Evolutionary conservation across 306 rosid species (phyloP).

Genomic region (Luffa aegyptiaca): DNA sequence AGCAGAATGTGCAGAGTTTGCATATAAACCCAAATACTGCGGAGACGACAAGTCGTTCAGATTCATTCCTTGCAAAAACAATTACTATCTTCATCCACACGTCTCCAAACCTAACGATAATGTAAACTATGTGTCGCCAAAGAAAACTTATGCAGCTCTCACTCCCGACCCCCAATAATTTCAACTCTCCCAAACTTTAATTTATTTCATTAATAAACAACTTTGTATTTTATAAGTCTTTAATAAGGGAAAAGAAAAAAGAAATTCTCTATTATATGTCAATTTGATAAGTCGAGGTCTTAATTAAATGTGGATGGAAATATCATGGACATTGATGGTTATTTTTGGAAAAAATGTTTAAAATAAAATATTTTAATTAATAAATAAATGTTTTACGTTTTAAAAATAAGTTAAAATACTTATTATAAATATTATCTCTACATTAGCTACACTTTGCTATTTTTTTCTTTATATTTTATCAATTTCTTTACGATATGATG

Average conservation of each 20-base stretch:
- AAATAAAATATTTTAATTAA: no score
- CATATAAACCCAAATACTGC: conserved; percentile 12
- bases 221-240: background rate
- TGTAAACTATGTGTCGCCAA: background rate
- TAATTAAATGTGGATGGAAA: no score
- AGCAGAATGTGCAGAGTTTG: conserved; percentile 24
- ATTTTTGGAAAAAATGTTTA: no score
- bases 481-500: no score
- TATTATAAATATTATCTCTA: no score
- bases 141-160: background rate
- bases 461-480: no score
- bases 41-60: conserved; percentile 7
- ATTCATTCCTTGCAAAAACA: conserved; percentile 31
- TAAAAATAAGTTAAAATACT: no score
- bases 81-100: background rate
- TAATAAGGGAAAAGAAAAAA: no score
- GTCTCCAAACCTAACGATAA: background rate
- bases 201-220: background rate
- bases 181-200: no score
- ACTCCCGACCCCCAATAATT: background rate
- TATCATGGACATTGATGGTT: no score
- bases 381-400: no score
- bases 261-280: background rate
- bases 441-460: no score
- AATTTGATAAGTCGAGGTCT: background rate